Evolutionary conservation across 2,329 filamentous ascomycete species (phyloP).

Genomic region (Parastagonospora avenae): DNA sequence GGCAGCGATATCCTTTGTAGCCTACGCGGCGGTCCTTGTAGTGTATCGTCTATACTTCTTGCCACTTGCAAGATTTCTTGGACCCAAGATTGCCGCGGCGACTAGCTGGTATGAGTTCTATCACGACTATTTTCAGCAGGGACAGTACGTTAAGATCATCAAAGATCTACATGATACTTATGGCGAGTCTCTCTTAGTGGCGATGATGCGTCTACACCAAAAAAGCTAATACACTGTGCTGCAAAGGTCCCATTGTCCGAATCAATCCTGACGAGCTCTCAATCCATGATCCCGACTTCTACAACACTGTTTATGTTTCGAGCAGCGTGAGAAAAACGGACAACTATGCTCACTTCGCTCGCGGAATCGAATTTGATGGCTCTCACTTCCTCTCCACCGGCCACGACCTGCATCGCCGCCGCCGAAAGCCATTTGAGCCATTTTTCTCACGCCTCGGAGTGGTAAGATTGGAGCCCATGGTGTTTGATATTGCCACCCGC

Average conservation of each 20-base stretch:
- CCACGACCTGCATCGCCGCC: slow-evolving; percentile 32
- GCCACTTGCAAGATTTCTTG: slow-evolving; percentile 29
- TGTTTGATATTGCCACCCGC: slow-evolving; percentile 19
- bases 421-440: slow-evolving; percentile 29
- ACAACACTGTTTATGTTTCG: slow-evolving; percentile 31
- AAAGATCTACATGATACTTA: slow-evolving; percentile 38
- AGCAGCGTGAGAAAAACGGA: slow-evolving; percentile 18
- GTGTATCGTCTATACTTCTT: slow-evolving; percentile 23
- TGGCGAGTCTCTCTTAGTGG: too few species aligned
- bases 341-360: slow-evolving; percentile 19
- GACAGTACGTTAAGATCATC: slow-evolving; percentile 34
- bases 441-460: slow-evolving; percentile 36
- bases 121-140: slow-evolving; percentile 25
- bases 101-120: slow-evolving; percentile 34
- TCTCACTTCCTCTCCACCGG: slow-evolving; percentile 12
- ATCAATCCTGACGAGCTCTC: slow-evolving; percentile 34
- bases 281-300: slow-evolving; percentile 28
- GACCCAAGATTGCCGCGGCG: slow-evolving; percentile 27
- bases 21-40: too few species aligned
- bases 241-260: slow-evolving; percentile 34
- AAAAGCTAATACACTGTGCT: neutral
- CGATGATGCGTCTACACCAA: neutral
- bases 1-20: too few species aligned
- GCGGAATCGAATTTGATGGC: slow-evolving; percentile 30
- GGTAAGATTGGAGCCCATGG: slow-evolving; percentile 18